Conservation (phyloP, 495 filamentous ascomycete genomes). For the Annulohypoxylon nitens region DNA sequence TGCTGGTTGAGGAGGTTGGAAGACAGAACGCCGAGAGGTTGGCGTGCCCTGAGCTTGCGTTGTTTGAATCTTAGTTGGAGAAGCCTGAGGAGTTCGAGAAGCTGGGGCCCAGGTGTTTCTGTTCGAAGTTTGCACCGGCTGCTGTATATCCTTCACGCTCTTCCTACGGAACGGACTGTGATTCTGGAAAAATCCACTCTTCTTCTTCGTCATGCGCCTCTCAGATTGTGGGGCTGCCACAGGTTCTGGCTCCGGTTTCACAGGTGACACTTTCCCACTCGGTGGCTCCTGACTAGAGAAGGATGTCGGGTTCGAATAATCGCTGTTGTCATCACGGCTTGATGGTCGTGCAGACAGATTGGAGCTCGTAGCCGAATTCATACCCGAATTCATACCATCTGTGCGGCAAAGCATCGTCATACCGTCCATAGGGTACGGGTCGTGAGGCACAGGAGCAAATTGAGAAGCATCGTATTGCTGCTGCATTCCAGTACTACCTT, state of each 20-base stretch:
- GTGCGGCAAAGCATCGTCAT: conserved; percentile 99
- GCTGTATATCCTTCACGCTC: conserved; percentile 81
- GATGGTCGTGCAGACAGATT: conserved; percentile 78
- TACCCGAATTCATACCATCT: conserved; percentile 70
- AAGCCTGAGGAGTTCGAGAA: conserved; percentile 20
- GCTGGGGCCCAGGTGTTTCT: conserved; percentile 72
- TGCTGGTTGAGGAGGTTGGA: conserved; percentile 26
- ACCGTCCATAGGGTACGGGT: conserved; percentile 94
- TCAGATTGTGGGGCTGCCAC: conserved; percentile 66
- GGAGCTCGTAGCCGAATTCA: conserved; percentile 83
- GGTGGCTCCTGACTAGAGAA: conserved; percentile 84
- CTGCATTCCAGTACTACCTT: conserved; percentile 52
- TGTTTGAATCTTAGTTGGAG: background rate
- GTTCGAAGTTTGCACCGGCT: conserved; percentile 55
- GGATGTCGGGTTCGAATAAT: conserved; percentile 90
- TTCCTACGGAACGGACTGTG: conserved; percentile 96
- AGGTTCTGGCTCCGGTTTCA: conserved; percentile 70
- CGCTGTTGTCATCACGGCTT: conserved; percentile 91
- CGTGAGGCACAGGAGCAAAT: conserved; percentile 82
- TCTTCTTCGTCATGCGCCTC: conserved; percentile 79
- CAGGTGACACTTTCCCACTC: conserved; percentile 75
- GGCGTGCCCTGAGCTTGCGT: conserved; percentile 22
- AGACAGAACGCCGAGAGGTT: conserved; percentile 48
- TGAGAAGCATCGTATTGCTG: conserved; percentile 70
- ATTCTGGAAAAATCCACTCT: conserved; percentile 92